Base-by-base conservation (phyloP, 2,329 filamentous ascomycete species). In the Bipolaris oryzae region DNA sequence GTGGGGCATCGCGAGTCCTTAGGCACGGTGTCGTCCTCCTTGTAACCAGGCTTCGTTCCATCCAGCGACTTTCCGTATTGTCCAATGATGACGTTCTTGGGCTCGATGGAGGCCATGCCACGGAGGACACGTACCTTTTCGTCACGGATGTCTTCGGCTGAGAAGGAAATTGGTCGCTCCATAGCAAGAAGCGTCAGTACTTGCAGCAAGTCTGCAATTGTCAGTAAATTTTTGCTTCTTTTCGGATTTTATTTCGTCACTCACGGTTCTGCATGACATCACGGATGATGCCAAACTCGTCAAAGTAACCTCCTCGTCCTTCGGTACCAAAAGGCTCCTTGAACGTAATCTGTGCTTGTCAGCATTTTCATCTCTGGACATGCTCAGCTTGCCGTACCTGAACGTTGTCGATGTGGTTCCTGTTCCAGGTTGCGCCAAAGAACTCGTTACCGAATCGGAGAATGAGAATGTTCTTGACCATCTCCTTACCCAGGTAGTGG, bases 381-480 rank as follows among this genome's bases (percentile, higher is more conserved):
- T 3, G 10, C 37, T 6, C 23, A 18, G 7, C 37, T n/a, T 16
- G 23, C 10, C 75, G 43, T 79, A 83, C 81, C 82, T 98, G 95
- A 47, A 99, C 90, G 72, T 96, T 99, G 82, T 98, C 95, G 81
- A 99, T 99, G 84, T 98, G 94, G 79, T 97, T 93, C 68, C 95
- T 88, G 84, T 98, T 99, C 95, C 95, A 99, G 57, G 94, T 99
- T 41, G 95, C 94, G 66, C 93, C 93, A 70, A 99, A 91, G 85
- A 99, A 99, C 68, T 96, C 93, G 83, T 99, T 99, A 70, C 95
- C 96, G 76, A 99, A 99, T 76, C 96, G 87, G 67, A 99, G 86
- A 69, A 99, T 97, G 66, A 99, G 85, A 68, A 99, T 96, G 81
- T 99, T 99, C 88, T 99, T 99, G 73, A 99, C 95, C 95, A 99